phyloP scores from a whole-genome alignment of 2,329 filamentous ascomycete species.

The Aspergillus flavus region DNA sequence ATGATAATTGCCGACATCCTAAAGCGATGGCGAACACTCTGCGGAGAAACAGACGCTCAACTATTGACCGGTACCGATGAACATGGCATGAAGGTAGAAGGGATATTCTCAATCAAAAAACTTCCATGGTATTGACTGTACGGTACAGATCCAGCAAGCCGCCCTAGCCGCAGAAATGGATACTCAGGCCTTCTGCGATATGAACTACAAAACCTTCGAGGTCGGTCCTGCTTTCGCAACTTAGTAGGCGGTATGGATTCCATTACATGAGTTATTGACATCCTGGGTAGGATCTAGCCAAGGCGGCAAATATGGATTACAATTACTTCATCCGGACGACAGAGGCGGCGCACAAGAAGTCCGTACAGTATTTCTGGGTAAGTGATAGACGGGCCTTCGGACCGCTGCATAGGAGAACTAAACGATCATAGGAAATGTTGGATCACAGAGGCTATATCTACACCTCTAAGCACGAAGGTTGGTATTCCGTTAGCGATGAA shows the following conservation, averaged over 20 bases:
- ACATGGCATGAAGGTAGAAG: constrained; percentile 80
- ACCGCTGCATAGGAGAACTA: constrained; percentile 5
- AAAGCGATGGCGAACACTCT: constrained; percentile 85
- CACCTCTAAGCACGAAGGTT: constrained; percentile 82
- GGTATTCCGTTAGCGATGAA: constrained; percentile 97
- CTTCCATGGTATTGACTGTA: constrained; percentile 19
- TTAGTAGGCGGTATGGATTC: neutral
- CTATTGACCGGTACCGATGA: constrained; percentile 94
- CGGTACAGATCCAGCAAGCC: constrained; percentile 73
- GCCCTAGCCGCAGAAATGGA: constrained; percentile 70
- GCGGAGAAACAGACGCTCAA: constrained; percentile 66
- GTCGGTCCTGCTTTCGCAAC: constrained; percentile 34
- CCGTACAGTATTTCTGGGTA: constrained; percentile 88
- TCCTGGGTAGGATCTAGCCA: constrained; percentile 63
- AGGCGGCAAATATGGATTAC: constrained; percentile 68
- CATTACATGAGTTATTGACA: neutral
- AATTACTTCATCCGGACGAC: constrained; percentile 94
- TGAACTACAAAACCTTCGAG: constrained; percentile 77
- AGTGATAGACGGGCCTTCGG: neutral
- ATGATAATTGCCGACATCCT: constrained; percentile 89
- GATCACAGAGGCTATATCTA: constrained; percentile 78
- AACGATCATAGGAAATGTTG: constrained; percentile 60
- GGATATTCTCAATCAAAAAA: neutral
- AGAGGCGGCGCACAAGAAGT: constrained; percentile 75
- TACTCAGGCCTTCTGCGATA: constrained; percentile 85